Percentiles rank a stretch among this genome's conserved stretches.
Evolutionary conservation across 2,329 filamentous ascomycete species (phyloP).

Genomic region (Claviceps pazoutovae): DNA sequence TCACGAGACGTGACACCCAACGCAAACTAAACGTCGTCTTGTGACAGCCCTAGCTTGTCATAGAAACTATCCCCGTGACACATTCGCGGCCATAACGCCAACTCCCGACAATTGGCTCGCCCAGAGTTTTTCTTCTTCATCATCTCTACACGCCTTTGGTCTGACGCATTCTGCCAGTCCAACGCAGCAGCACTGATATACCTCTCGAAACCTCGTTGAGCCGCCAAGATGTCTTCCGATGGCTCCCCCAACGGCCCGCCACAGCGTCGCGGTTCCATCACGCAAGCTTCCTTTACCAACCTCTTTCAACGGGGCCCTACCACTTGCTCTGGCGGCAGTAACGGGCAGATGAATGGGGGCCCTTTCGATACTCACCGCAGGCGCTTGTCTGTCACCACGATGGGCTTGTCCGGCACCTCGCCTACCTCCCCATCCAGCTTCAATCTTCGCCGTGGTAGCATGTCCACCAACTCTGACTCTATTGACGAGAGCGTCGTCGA

Average conservation of each 20-base stretch:
- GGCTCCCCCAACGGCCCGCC: conserved; percentile 23
- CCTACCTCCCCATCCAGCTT: conserved; percentile 42
- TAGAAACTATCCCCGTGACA: neutral
- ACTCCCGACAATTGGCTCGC: neutral
- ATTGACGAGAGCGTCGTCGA: conserved; percentile 63
- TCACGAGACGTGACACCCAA: neutral
- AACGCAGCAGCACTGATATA: neutral
- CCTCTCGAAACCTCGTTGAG: neutral
- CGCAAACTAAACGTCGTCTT: too few relatives aligned
- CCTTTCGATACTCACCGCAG: conserved; percentile 46
- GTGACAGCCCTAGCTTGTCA: neutral
- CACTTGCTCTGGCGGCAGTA: conserved; percentile 24
- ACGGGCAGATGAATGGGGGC: conserved; percentile 21
- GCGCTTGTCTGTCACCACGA: conserved; percentile 59
- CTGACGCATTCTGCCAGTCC: conserved; percentile 4
- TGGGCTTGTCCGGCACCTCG: conserved; percentile 59
- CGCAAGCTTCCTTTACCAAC: conserved; percentile 40
- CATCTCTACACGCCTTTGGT: neutral
- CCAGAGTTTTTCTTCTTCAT: neutral
- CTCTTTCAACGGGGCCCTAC: conserved; percentile 46
- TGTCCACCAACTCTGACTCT: conserved; percentile 54
- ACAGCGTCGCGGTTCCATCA: conserved; percentile 42
- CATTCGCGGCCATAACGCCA: neutral
- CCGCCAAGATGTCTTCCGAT: conserved; percentile 21
- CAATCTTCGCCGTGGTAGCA: conserved; percentile 47